Base-by-base conservation (phyloP, 352 stramenopile genomes). In the Hyaloperonospora arabidopsidis region DNA sequence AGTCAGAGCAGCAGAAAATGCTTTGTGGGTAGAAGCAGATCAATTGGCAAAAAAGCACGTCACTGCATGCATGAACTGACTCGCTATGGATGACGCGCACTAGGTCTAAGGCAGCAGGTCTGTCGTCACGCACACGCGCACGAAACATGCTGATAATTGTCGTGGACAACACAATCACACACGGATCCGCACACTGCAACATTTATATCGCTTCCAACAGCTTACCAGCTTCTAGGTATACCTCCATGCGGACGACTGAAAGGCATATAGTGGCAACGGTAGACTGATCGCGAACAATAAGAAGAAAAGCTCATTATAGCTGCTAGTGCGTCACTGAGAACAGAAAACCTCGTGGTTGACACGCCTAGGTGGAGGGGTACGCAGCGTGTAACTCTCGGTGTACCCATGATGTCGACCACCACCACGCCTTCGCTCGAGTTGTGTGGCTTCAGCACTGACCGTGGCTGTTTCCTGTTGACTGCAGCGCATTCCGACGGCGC, bases 221-320 rank as follows among this genome's bases (percentile, higher is more conserved):
- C 29, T 81, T 66, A 6, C 68, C 65, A 1, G 74, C 72, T 0
- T 83, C 85, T 15, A 95, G 50, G 47, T 92, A 73, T 17, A 57
- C 72, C 10, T 70, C 79, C 40, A 87, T 84, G 28, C 76, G 81
- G 28, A 72, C 84, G 18, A 89, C 78, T 2, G 78, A 71, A 14
- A 63, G 75, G 40, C 68, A 75, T 13, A 84, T 74, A 1, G 91
- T 57, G 6, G 83, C 58, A 85, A 94, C 32, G 92, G 80, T 7
- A 75, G 78, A 21, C 68, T 79, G 35, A 79, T 87, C 34, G 81
- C 68, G 57, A n/a, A n/a, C n/a, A n/a, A n/a, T n/a, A 95, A 86
- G 61, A 86, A 85, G 61, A 93, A 88, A 23, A 92, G 60, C 61
- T 92, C 83, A 68, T 92, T 70, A 22, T 79, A 74, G 59, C 92